Percentiles rank a stretch among this genome's conserved stretches.
These are phyloP conservation scores for Syzygium aqueum DNA, from an alignment of 345 rosid genomes.

Conservation along the genomic window DNA sequence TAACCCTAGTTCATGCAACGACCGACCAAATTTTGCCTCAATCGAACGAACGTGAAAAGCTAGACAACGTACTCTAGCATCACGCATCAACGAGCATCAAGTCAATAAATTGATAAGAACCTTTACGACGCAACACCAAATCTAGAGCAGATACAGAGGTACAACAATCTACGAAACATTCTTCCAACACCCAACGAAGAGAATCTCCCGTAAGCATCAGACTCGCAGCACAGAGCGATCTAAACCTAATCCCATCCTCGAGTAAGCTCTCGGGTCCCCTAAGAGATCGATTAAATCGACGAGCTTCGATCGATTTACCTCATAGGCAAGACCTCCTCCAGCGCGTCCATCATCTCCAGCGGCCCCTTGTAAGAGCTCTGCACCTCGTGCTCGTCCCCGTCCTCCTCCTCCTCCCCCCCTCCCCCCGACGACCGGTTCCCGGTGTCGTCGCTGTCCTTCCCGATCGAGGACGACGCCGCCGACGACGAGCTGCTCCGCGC, in stretches of 20 bases:
- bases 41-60: background rate
- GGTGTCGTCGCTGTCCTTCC: conserved; percentile 43
- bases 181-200: background rate
- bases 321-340: conserved; percentile 54
- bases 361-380: conserved; percentile 49
- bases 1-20: background rate
- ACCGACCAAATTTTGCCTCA: background rate
- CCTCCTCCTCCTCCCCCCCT: conserved; percentile 22
- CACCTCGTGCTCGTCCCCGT: conserved; percentile 38
- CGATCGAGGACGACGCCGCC: conserved; percentile 39
- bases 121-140: background rate
- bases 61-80: background rate
- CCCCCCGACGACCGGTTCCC: conserved; percentile 23
- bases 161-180: background rate
- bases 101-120: background rate
- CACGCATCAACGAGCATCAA: background rate
- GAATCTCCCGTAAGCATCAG: background rate
- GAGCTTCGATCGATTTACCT: conserved; percentile 22
- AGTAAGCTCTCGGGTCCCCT: background rate
- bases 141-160: background rate
- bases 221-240: background rate
- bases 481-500: conserved; percentile 5
- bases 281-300: background rate
- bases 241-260: background rate
- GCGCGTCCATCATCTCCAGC: conserved; percentile 43